These are phyloP conservation scores for Ustilago shanxiensis DNA, from an alignment of 1,284 basidiomycete genomes.

Conservation along the genomic window DNA sequence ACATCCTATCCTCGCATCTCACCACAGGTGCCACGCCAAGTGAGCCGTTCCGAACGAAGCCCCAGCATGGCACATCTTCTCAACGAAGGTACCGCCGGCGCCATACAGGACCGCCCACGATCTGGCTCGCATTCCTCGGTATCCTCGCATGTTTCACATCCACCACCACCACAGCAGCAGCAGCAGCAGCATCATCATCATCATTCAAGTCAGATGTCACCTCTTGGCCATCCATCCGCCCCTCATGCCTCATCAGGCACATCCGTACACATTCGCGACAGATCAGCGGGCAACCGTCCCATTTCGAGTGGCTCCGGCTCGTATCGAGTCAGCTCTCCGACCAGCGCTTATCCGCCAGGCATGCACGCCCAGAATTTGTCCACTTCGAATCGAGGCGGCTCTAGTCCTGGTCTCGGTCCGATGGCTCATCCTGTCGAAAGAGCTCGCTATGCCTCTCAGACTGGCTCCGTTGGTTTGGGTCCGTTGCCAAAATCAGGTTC, in stretches of 20 bases:
- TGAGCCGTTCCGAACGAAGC: constrained; percentile 39
- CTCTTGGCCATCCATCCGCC: constrained; percentile 15
- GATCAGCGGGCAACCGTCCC: constrained; percentile 4
- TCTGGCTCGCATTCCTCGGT: constrained; percentile 52
- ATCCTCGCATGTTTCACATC: constrained; percentile 45
- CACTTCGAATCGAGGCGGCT: constrained; percentile 29
- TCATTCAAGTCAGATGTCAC: constrained; percentile 33
- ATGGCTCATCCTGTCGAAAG: constrained; percentile 21
- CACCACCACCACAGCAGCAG: constrained; percentile 9
- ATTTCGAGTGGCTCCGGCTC: neutral
- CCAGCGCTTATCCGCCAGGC: constrained; percentile 22
- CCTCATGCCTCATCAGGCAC: constrained; percentile 2
- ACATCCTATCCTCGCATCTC: constrained; percentile 34
- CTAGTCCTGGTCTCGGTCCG: constrained; percentile 34
- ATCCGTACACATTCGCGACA: constrained; percentile 21
- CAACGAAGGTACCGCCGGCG: constrained; percentile 51
- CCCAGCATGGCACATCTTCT: constrained; percentile 55
- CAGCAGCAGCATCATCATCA: constrained; percentile 18
- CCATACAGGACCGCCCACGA: constrained; percentile 41
- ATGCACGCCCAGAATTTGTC: constrained; percentile 23
- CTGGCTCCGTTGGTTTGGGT: constrained; percentile 19
- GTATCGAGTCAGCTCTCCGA: constrained; percentile 30
- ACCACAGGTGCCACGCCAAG: constrained; percentile 20
- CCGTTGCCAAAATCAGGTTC: constrained; percentile 30
- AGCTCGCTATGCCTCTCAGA: constrained; percentile 24